Percentiles rank a stretch among this genome's conserved stretches.
phyloP scores from a whole-genome alignment of 441 rosid species.

The Jatropha podagrica region DNA sequence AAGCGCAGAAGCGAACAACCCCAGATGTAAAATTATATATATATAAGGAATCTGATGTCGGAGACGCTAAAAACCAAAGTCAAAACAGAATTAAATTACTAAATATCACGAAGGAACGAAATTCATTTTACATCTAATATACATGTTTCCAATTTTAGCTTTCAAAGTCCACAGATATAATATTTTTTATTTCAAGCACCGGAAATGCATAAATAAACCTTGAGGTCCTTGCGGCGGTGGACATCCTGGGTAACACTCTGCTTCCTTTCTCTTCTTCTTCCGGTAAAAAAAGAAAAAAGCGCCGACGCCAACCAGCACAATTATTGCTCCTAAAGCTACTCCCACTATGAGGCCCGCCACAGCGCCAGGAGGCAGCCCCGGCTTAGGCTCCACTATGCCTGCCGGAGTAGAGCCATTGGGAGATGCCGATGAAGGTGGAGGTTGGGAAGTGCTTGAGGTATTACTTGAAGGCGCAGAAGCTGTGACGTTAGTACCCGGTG shows the following conservation, averaged over 20 bases:
- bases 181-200: too few relatives aligned
- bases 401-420: constrained; percentile 9
- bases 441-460: constrained; percentile 29
- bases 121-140: neutral
- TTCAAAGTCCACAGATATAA: too few relatives aligned
- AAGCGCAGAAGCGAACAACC: neutral
- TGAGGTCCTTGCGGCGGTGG: constrained; percentile 26
- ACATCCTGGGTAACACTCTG: constrained; percentile 26
- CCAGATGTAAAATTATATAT: neutral
- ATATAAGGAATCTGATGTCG: neutral
- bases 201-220: constrained; percentile 25
- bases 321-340: constrained; percentile 46
- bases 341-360: constrained; percentile 44
- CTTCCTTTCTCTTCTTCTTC: constrained; percentile 48
- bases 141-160: neutral
- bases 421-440: constrained; percentile 20
- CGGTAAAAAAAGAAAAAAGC: constrained; percentile 36
- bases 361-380: constrained; percentile 25
- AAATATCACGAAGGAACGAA: constrained; percentile 1
- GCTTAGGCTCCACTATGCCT: constrained; percentile 3
- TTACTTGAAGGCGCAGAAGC: constrained; percentile 22
- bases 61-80: neutral
- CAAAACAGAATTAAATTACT: constrained; percentile 5
- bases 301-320: constrained; percentile 49
- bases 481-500: constrained; percentile 15